These are phyloP conservation scores for Globisporangium spiculum DNA, from an alignment of 352 stramenopile species.

Conservation along the genomic window DNA sequence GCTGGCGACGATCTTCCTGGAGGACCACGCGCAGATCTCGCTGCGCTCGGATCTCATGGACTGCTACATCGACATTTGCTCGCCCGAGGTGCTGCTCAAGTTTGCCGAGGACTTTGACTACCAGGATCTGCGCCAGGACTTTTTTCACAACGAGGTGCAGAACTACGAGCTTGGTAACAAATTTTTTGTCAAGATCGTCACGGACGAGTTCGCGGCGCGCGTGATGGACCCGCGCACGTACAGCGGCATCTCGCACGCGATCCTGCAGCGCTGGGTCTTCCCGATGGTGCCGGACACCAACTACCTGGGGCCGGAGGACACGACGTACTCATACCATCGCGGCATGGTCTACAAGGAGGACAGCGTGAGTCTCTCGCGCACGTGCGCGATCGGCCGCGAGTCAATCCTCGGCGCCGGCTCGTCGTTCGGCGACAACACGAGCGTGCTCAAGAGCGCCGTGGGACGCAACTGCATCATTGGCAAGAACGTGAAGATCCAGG, in stretches of 20 bases:
- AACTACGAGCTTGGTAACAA: constrained; percentile 98
- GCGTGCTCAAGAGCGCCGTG: constrained; percentile 59
- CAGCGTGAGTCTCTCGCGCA: constrained; percentile 63
- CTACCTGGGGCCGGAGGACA: constrained; percentile 51
- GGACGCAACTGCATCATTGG: constrained; percentile 74
- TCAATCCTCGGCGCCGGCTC: constrained; percentile 69
- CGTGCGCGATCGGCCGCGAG: constrained; percentile 58
- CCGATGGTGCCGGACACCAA: constrained; percentile 94
- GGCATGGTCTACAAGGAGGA: constrained; percentile 85
- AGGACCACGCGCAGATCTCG: constrained; percentile 85
- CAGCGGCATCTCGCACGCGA: constrained; percentile 89
- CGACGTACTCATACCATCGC: constrained; percentile 75
- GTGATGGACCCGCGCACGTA: constrained; percentile 94
- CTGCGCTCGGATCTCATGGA: constrained; percentile 95
- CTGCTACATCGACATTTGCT: constrained; percentile 98
- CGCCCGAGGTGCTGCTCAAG: constrained; percentile 95
- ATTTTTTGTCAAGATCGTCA: constrained; percentile 94
- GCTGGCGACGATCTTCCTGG: constrained; percentile 70
- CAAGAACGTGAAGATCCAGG: constrained; percentile 61
- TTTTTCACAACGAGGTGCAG: constrained; percentile 96
- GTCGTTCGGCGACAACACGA: constrained; percentile 50
- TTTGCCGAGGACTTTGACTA: constrained; percentile 99
- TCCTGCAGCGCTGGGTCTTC: constrained; percentile 95
- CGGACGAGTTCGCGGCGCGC: constrained; percentile 91
- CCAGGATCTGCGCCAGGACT: constrained; percentile 93